Evolutionary conservation across 257 asterid genomes (phyloP).

Genomic region (Nicotiana tomentosiformis): DNA sequence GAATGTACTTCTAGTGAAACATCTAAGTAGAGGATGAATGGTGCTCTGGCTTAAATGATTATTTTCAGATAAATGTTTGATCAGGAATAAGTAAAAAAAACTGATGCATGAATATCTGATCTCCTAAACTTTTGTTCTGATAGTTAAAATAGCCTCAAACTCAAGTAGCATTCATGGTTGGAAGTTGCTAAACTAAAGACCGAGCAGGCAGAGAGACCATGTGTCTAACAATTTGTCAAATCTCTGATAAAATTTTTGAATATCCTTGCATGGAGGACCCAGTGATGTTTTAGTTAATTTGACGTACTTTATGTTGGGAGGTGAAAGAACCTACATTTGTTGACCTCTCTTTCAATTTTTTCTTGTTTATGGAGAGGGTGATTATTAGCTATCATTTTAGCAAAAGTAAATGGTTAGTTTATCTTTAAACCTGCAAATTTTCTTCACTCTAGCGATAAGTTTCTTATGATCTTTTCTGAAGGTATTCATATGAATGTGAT

Average conservation of each 20-base stretch:
- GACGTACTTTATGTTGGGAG: neutral
- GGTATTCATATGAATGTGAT: conserved; percentile 11
- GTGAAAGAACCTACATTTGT: neutral
- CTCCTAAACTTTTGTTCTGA: too few relatives aligned
- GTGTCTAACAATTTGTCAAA: neutral
- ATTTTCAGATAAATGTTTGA: too few relatives aligned
- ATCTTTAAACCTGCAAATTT: neutral
- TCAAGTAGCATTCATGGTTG: too few relatives aligned
- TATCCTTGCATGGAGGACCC: neutral
- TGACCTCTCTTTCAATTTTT: neutral
- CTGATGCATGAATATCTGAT: too few relatives aligned
- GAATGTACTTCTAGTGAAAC: too few relatives aligned
- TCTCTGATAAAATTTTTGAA: neutral
- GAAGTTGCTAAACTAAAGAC: too few relatives aligned
- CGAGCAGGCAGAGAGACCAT: too few relatives aligned
- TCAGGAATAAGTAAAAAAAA: too few relatives aligned
- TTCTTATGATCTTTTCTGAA: neutral
- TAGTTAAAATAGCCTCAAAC: too few relatives aligned
- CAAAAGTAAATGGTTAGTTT: neutral
- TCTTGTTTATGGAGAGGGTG: neutral
- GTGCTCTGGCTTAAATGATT: too few relatives aligned
- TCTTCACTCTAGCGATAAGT: neutral
- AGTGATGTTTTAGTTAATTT: neutral
- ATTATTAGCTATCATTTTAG: neutral
- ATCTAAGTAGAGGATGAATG: too few relatives aligned